Base-by-base conservation (phyloP, 495 filamentous ascomycete genomes). In the Lichenothelia convexa region DNA sequence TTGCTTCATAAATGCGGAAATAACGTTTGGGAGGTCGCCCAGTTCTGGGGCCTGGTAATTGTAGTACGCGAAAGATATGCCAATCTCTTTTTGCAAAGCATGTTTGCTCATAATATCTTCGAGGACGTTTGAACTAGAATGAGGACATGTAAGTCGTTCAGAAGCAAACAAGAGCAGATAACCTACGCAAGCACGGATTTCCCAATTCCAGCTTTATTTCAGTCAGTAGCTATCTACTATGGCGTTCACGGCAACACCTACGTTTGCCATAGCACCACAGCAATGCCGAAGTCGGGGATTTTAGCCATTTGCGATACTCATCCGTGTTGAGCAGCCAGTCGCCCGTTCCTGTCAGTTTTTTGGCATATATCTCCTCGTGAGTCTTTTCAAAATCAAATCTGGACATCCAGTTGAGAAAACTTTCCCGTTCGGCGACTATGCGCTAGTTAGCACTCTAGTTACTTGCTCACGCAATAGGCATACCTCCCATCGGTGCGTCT, bases 171-270 rank as follows among this genome's bases (percentile, higher is more conserved):
- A 20, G 32, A 12, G n/a, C 4, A 13, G 2, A 27, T 16, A 29
- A 35, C 38, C 35, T 24, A 41, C 38, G 38, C 38, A 17, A 41
- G 32, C 13, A 41, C 38, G 7, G 38, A 35, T 17, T 41, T 41
- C 3, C 38, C 38, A 18, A 21, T 32, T 9, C 38, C 38, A 34
- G 38, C 38, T 41, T 22, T 8, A 3, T 35, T 15, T 15, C 15
- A 20, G 2, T 13, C n/a, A 3, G n/a, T n/a, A 18, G 21, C 9
- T 30, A 37, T 30, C 34, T 30, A 12, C 16, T 18, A 13, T 30
- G 29, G 13, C 4, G 16, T 3, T 8, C 22, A 21, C 7, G 29
- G 15, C 19, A 2, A 11, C 9, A 40, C 37, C 34, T 24, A 40
- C 37, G 37, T 30, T 3, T 26, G 21, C 37, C 37, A 13, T 40